Base-by-base conservation (phyloP, 352 stramenopile species). In the Phytopythium chamaehyphon region DNA sequence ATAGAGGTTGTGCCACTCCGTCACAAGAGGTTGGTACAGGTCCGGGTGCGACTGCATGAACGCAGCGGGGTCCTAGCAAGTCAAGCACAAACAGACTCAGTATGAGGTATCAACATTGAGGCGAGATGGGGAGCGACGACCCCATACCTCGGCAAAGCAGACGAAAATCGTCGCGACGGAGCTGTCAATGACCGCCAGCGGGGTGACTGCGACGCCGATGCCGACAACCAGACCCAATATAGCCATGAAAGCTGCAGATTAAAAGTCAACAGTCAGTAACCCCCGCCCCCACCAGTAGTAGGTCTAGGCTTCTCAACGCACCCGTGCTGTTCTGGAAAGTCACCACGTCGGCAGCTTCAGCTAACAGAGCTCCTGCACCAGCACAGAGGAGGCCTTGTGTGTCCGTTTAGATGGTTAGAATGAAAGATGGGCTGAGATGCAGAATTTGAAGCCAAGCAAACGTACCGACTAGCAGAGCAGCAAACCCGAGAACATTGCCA, bases 131-230 rank as follows among this genome's bases (percentile, higher is more conserved):
- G 9, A 33, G 28, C 9, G 28, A 33, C 5, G 28, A 9, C 28
- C 5, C 28, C 59, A 15, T 47, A 81, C 81, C 66, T 98, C 90
- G 2, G 94, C 94, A 64, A 98, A 99, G 73, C 93, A 98, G 12
- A 99, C 95, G 61, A 98, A 98, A 36, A 98, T 92, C 2, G 95
- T 98, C 39, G 96, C 93, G 16, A 98, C 90, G 3, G 93, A 97
- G 57, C 86, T 96, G 62, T 95, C 84, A 24, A 99, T 91, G 31
- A 98, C 91, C 42, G 85, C 84, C 31, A 98, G 73, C 31, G 96
- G 76, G 10, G 96, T 97, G 43, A 86, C 77, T 18, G 89, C 84
- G 14, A 98, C 69, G 7, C 92, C 78, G 26, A 94, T 67, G 42
- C 92, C 92, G 24, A 97, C 70, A 24, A 97, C 62, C n/a, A 97